Evolutionary conservation across 768 basidiomycete genomes (phyloP), one percentile per base, ranked within the genome.

Genomic region (Mycena vitilis): DNA sequence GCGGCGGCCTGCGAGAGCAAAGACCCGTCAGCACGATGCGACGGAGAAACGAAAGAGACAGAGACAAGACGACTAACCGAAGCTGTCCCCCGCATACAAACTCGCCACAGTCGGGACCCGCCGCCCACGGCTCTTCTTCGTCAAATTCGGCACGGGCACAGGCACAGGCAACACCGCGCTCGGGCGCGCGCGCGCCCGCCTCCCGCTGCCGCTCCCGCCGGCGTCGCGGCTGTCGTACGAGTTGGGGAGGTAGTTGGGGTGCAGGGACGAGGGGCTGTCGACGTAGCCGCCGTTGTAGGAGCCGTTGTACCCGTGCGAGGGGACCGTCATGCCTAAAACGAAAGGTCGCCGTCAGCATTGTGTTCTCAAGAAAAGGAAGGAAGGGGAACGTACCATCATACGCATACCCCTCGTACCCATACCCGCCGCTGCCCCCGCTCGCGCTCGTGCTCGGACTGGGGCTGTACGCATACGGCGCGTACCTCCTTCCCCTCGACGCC

Each of bases 91-190:
- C 73, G 68, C 63, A 51, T 65, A 65, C 38, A 70, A 55, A 58
- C 68, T 63, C 64, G 66, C 63, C 70, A 77, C 81, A 8, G 79
- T 82, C 3, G 86, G 86, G n/a, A 87, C 86, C 20, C 81, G 76
- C 22, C 86, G 78, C 1, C 86, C 86, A 12, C 85, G 76, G 0
- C 80, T 80, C 65, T 84, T 85, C 77, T 87, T 87, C 10, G 81
- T 85, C 45, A 87, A 77, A 48, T 85, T 83, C 15, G 86, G 85
- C 18, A 85, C 80, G 6, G 83, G 82, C 10, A 83, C 73, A n/a
- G 86, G 86, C n/a, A 82, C 69, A n/a, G 83, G 82, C 5, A 84
- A 72, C 36, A 73, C 74, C 18, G 75, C 73, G 38, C 74, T 34
- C 23, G 74, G 72, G 12, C 75, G 74, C 1, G 70, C 60, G 36